These are phyloP conservation scores for Allantophomopsis lycopodina DNA, from an alignment of 2,329 filamentous ascomycete genomes.

Conservation along the genomic window DNA sequence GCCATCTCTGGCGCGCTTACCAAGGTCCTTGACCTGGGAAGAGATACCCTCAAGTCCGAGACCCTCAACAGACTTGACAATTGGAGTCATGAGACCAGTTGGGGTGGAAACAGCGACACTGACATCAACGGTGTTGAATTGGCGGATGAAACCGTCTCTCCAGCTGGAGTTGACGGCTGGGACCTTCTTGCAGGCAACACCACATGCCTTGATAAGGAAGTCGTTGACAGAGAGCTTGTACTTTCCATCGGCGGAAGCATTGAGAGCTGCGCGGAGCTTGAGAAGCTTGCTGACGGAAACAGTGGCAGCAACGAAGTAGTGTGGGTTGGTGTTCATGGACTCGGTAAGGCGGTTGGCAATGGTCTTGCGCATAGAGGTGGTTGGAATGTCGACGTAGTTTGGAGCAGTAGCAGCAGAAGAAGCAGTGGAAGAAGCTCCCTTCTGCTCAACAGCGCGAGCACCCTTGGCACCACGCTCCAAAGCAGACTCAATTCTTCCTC, in stretches of 20 bases:
- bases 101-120: conserved; percentile 93
- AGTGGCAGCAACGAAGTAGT: conserved; percentile 90
- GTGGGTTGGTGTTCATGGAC: conserved; percentile 86
- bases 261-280: conserved; percentile 90
- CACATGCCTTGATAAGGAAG: conserved; percentile 95
- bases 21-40: conserved; percentile 82
- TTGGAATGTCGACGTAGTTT: conserved; percentile 70
- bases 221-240: conserved; percentile 99
- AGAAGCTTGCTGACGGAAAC: conserved; percentile 91
- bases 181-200: conserved; percentile 80
- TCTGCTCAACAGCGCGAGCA: conserved; percentile 81
- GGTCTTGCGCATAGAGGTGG: conserved; percentile 92
- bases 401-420: conserved; percentile 41
- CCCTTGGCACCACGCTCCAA: conserved; percentile 74
- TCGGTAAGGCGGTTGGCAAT: conserved; percentile 85
- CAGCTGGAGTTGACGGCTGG: conserved; percentile 93
- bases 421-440: conserved; percentile 58
- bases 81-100: conserved; percentile 89
- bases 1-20: conserved; percentile 88
- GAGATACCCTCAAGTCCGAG: conserved; percentile 86
- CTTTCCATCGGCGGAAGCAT: conserved; percentile 74
- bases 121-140: conserved; percentile 87
- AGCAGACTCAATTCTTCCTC: conserved; percentile 67
- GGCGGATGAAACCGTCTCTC: conserved; percentile 80
- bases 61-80: conserved; percentile 78